A percentile compares a stretch with the other conserved stretches of the same genome.
These are phyloP conservation scores for Chalaropsis thielavioides DNA, from an alignment of 2,329 filamentous ascomycete species.

Conservation along the genomic window DNA sequence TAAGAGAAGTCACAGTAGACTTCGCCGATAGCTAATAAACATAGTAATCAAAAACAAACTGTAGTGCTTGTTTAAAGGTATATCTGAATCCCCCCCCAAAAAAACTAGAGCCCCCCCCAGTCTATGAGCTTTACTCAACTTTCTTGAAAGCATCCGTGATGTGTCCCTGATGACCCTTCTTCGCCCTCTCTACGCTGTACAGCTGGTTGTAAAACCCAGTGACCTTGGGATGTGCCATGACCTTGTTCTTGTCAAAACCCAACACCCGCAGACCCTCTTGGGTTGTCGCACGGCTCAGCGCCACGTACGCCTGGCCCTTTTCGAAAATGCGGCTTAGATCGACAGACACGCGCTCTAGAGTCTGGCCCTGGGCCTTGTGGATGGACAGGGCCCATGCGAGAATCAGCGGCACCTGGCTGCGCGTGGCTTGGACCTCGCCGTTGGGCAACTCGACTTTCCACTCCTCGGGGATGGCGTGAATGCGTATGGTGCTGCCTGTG, in stretches of 20 bases:
- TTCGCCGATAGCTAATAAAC: no score
- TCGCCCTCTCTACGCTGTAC: slow-evolving; percentile 51
- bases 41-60: no score
- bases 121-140: background rate
- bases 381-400: slow-evolving; percentile 95
- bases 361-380: slow-evolving; percentile 95
- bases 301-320: slow-evolving; percentile 95
- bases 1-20: no score
- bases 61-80: background rate
- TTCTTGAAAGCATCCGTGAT: slow-evolving; percentile 15
- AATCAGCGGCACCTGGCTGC: slow-evolving; percentile 72
- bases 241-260: slow-evolving; percentile 76
- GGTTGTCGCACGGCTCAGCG: slow-evolving; percentile 78
- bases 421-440: slow-evolving; percentile 80
- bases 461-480: slow-evolving; percentile 52
- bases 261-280: slow-evolving; percentile 79
- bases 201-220: slow-evolving; percentile 73
- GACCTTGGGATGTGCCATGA: slow-evolving; percentile 86
- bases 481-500: slow-evolving; percentile 49
- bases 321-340: slow-evolving; percentile 88
- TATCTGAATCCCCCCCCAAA: background rate
- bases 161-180: slow-evolving; percentile 19
- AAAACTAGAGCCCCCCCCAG: background rate
- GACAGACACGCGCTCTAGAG: slow-evolving; percentile 83
- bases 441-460: slow-evolving; percentile 98